Conservation (phyloP, 2,329 filamentous ascomycete species). For the Volutella citrinella region DNA sequence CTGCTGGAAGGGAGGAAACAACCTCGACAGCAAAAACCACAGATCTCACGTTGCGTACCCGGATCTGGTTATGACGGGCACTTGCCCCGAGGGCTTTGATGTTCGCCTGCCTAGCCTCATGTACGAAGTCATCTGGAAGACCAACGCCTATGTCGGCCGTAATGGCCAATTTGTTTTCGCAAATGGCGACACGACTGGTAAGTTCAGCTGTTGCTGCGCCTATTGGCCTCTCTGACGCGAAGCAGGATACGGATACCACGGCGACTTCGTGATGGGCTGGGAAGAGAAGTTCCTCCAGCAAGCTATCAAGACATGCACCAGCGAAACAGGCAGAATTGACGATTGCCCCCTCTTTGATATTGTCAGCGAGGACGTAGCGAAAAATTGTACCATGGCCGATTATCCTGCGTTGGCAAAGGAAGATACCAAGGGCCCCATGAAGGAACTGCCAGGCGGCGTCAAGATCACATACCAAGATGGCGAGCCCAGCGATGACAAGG, state of each 20-base stretch:
- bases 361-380: constrained; percentile 55
- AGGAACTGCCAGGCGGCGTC: constrained; percentile 64
- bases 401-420: constrained; percentile 57
- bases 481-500: constrained; percentile 9
- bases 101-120: constrained; percentile 71
- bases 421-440: constrained; percentile 52
- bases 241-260: constrained; percentile 69
- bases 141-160: constrained; percentile 58
- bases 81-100: constrained; percentile 68
- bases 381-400: constrained; percentile 61
- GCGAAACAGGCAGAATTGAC: constrained; percentile 61
- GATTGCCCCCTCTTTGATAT: constrained; percentile 77
- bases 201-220: constrained; percentile 17
- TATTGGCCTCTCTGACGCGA: background rate
- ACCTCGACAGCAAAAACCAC: constrained; percentile 53
- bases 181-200: constrained; percentile 74
- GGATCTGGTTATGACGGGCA: constrained; percentile 69
- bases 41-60: constrained; percentile 75
- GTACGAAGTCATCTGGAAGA: constrained; percentile 84
- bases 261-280: constrained; percentile 79
- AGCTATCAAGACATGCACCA: constrained; percentile 75
- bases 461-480: constrained; percentile 36
- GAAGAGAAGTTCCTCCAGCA: constrained; percentile 63
- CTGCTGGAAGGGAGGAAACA: constrained; percentile 78
- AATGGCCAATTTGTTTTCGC: constrained; percentile 71